Conservation (phyloP, 176 grass and related monocot species). For the Phoenix dactylifera region DNA sequence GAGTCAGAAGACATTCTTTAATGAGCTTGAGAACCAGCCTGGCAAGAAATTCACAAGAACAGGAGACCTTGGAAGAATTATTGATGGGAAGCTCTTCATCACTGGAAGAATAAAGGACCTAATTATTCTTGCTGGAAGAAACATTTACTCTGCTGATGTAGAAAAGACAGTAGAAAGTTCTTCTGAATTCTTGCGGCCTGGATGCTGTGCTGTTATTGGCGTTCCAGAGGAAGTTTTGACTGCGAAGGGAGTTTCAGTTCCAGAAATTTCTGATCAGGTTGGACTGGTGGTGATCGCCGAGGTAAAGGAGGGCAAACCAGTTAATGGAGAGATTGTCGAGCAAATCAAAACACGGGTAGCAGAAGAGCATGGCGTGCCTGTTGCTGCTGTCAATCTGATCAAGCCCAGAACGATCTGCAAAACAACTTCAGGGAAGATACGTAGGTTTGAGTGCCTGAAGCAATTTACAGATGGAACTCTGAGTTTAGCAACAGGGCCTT, state of each 20-base stretch:
- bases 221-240: slow-evolving; percentile 49
- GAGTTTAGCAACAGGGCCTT: slow-evolving; percentile 24
- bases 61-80: slow-evolving; percentile 57
- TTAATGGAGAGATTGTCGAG: slow-evolving; percentile 30
- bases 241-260: slow-evolving; percentile 46
- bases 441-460: slow-evolving; percentile 63
- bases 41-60: slow-evolving; percentile 60
- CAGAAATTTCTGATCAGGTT: slow-evolving; percentile 62
- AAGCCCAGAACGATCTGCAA: slow-evolving; percentile 70
- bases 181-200: slow-evolving; percentile 44
- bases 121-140: slow-evolving; percentile 71
- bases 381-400: slow-evolving; percentile 56
- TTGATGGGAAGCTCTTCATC: slow-evolving; percentile 59
- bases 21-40: slow-evolving; percentile 37
- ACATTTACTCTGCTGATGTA: slow-evolving; percentile 64
- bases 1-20: slow-evolving; percentile 63
- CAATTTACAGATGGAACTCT: slow-evolving; percentile 53
- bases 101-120: slow-evolving; percentile 77
- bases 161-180: slow-evolving; percentile 70
- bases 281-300: slow-evolving; percentile 68
- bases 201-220: slow-evolving; percentile 67
- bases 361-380: slow-evolving; percentile 59
- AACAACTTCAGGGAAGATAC: slow-evolving; percentile 71
- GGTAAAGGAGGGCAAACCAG: slow-evolving; percentile 48
- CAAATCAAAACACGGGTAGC: slow-evolving; percentile 48